Evolutionary conservation across 2,329 filamentous ascomycete genomes (phyloP), one percentile per base, ranked within the genome.

Genomic region (Beauveria caledonica): DNA sequence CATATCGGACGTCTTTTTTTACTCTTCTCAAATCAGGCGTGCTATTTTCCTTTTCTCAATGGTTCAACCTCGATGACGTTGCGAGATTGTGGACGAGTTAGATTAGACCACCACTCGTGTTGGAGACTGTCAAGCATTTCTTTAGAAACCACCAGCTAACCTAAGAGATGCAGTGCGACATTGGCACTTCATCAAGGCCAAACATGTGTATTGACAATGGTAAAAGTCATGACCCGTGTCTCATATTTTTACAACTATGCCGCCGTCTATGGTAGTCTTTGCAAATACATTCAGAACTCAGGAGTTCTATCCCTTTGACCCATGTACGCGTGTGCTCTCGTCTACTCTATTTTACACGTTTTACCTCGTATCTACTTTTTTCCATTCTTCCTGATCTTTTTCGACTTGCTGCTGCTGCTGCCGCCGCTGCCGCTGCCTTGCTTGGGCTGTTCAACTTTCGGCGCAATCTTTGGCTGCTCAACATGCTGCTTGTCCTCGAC

Each of bases 301-400:
- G 33, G 5, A 15, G 33, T 27, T 25, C 25, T 29, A 27, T 15
- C 25, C 46, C 19, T 21, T 13, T 15, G 17, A 27, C 46, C 25
- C 23, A 7, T 49, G 23, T 27, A 25, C 46, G 48, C 17, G 33
- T 53, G 19, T 11, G 11, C 33, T 21, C 21, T 23, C 39, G 13
- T 23, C 42, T 46, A 56, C 19, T 19, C 17, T 21, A 15, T 55
- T 3, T 33, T 17, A 27, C 23, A 54, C 8, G 17, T 50, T 3
- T 9, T 23, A 8, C 9, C 5, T 33, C 33, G 33, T 15, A 36
- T 36, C n/a, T 51, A 51, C 56, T 36, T 58, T 36, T 59, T 59
- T 8, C 56, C 36, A 21, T 44, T 51, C 39, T 58, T 58, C 48
- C 53, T 59, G n/a, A 49, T 8, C 27, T 52, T 59, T 27, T 52